Conservation (phyloP, 139 green algal genomes). For the Chlamydomonas incerta region DNA sequence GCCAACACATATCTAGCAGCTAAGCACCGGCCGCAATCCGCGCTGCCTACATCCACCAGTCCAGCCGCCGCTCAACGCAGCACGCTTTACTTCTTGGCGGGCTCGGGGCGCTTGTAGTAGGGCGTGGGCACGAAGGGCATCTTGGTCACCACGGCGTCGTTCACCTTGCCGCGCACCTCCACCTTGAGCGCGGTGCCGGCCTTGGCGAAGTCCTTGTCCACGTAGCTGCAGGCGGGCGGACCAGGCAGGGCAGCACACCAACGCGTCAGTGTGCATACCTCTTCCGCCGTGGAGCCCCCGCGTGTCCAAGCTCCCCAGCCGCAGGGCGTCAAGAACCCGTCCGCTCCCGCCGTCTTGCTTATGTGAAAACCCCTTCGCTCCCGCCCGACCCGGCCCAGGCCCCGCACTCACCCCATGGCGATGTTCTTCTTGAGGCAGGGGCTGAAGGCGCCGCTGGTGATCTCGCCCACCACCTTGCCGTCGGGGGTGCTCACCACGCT, state of each 20-base stretch:
- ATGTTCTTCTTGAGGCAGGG: constrained; percentile 98
- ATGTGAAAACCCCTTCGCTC: too few relatives aligned
- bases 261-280: too few relatives aligned
- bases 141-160: constrained; percentile 91
- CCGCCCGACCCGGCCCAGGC: too few relatives aligned
- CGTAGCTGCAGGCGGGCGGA: constrained; percentile 77
- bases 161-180: constrained; percentile 91
- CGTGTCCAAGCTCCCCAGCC: too few relatives aligned
- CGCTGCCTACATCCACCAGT: too few relatives aligned
- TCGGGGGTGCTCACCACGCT: constrained; percentile 66
- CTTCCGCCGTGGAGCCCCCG: too few relatives aligned
- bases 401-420: constrained; percentile 96
- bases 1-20: too few relatives aligned
- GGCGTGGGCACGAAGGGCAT: constrained; percentile 98
- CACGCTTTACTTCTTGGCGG: constrained; percentile 32
- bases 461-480: constrained; percentile 87
- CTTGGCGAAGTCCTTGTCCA: constrained; percentile 93
- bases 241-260: too few relatives aligned
- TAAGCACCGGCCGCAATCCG: too few relatives aligned
- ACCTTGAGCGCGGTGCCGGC: constrained; percentile 94
- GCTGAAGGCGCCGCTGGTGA: constrained; percentile 95
- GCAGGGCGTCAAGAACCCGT: too few relatives aligned
- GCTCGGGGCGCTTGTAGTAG: constrained; percentile 85
- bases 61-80: too few relatives aligned
- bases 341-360: too few relatives aligned